Percentiles rank a stretch among this genome's conserved stretches.
phyloP scores from a whole-genome alignment of 257 asterid genomes.

The Capsicum chinense region DNA sequence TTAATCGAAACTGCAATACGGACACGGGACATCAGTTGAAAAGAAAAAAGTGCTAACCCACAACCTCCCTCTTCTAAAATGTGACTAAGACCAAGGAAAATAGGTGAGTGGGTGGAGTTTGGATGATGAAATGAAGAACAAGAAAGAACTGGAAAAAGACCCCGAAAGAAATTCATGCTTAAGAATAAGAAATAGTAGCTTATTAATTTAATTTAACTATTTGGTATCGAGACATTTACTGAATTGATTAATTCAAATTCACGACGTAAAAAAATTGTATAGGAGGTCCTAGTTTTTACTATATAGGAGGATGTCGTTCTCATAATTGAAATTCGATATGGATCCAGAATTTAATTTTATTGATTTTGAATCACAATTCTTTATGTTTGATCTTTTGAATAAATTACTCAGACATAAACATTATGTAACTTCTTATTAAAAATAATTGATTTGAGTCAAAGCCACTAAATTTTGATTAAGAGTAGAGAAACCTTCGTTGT shows the following conservation, averaged over 20 bases:
- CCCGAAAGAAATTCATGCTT: not conserved
- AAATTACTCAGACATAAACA: too few relatives aligned
- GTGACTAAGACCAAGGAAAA: not conserved
- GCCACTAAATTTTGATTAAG: too few relatives aligned
- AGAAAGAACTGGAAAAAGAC: not conserved
- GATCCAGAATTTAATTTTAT: not conserved
- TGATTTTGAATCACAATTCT: not conserved
- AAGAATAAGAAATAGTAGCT: not conserved
- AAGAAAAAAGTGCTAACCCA: not conserved
- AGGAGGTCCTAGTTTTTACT: not conserved
- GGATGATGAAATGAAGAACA: not conserved
- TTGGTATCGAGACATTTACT: not conserved
- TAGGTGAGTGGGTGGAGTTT: not conserved
- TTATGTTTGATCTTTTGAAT: not conserved
- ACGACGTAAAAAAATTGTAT: not conserved
- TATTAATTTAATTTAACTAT: too few relatives aligned
- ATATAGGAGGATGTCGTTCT: not conserved
- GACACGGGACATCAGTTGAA: too few relatives aligned
- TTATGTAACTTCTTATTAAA: not conserved
- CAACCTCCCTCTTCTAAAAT: not conserved
- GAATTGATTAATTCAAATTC: not conserved
- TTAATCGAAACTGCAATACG: too few relatives aligned
- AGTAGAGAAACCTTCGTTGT: accelerated
- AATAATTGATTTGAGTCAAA: not conserved
- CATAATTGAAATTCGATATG: not conserved